Evolutionary conservation across 2,329 filamentous ascomycete species (phyloP), one percentile per base, ranked within the genome.

Genomic region (Penicillium sp.): DNA sequence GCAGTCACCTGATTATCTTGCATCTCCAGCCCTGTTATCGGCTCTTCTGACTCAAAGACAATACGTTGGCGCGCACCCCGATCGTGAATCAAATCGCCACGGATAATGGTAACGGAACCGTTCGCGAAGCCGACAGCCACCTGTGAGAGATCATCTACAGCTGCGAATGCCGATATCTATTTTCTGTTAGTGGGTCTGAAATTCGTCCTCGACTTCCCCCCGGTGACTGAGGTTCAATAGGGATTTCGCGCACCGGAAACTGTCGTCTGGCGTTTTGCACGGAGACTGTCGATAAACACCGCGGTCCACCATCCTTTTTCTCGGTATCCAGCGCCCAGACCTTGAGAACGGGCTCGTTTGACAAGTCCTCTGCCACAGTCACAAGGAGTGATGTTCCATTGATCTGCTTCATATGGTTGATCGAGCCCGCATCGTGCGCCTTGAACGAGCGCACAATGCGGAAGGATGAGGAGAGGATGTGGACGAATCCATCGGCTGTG

Each of bases 301-400:
- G 90, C 16, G 95, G 95, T 60, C 89, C 81, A 43, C 92, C 92
- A 4, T 91, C 96, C 82, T 96, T 98, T 83, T 95, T 98, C 65
- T 96, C 91, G 4, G 89, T 96, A 72, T 98, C 93, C 65, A 99
- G 81, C 22, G 91, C 93, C 95, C 95, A 99, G n/a, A 98, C 93
- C 74, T 96, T 98, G 58, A 99, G 77, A 21, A 93, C 84, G 0
- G 95, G 93, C 67, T 98, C 92, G 67, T 85, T 89, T 39, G 90
- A 90, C 52, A 97, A 80, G 68, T 98, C 93, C 76, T 99, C 95
- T 76, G 89, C 73, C 45, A 81, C 67, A 0, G 95, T 98, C 35
- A 97, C 87, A 27, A 99, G 82, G 60, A 96, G 77, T 53, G 91
- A 88, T 1, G 93, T 96, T 35, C 90, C 90, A 62, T 93, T 90